Percentiles rank a stretch among this genome's conserved stretches.
Evolutionary conservation across 352 stramenopile species (phyloP).

Genomic region (Aphanomyces euteiches): DNA sequence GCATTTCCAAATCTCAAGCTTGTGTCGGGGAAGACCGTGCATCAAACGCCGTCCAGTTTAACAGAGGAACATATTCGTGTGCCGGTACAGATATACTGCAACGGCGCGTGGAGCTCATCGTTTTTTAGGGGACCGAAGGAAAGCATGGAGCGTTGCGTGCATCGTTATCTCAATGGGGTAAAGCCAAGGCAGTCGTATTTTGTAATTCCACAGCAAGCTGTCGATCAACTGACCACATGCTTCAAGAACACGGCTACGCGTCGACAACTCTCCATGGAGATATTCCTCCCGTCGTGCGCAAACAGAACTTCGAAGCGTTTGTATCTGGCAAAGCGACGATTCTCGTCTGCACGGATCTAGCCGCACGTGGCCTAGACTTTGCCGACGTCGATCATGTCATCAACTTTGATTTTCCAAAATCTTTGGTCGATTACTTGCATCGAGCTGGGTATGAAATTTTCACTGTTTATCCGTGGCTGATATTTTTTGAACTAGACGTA

Average conservation of each 20-base stretch:
- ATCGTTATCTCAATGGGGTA: conserved; percentile 41
- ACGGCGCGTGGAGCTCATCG: no score
- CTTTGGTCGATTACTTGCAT: conserved; percentile 93
- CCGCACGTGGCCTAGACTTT: conserved; percentile 90
- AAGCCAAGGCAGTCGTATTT: conserved; percentile 70
- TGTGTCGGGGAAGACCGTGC: conserved; percentile 62
- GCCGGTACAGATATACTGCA: conserved; percentile 22
- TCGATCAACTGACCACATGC: conserved; percentile 76
- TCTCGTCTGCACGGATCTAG: conserved; percentile 92
- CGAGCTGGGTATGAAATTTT: conserved; percentile 45
- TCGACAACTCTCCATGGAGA: conserved; percentile 70
- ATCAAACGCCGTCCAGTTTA: conserved; percentile 59
- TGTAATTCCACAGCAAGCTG: conserved; percentile 69
- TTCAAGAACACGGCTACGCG: conserved; percentile 66
- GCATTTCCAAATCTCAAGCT: conserved; percentile 57
- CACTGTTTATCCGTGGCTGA: neutral
- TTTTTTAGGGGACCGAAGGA: conserved; percentile 35
- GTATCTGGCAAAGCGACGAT: conserved; percentile 50
- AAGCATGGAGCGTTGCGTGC: conserved; percentile 73
- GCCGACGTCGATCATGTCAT: conserved; percentile 86
- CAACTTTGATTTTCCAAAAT: conserved; percentile 91
- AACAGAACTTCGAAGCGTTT: conserved; percentile 60
- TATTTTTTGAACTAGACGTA: conserved; percentile 33
- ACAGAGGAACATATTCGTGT: conserved; percentile 67
- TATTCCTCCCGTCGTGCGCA: conserved; percentile 54